Conservation (phyloP, 208 protist species). For the Trypanosoma lewisi region DNA sequence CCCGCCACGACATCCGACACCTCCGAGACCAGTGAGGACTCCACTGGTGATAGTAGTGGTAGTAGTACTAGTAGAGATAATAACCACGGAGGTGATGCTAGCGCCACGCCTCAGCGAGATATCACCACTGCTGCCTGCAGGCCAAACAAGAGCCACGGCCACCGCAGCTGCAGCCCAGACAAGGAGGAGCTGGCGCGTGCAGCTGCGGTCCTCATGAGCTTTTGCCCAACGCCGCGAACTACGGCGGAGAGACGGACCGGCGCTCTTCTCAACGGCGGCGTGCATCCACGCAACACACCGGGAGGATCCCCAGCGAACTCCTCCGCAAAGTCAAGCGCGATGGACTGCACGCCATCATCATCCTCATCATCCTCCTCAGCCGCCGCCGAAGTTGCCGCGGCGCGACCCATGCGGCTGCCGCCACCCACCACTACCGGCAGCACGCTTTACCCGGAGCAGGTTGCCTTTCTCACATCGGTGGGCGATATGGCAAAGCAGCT, state of each 20-base stretch:
- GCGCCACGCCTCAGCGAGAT: neutral
- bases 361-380: neutral
- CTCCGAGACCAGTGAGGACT: conserved; percentile 13
- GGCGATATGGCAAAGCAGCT: conserved; percentile 15
- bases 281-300: neutral
- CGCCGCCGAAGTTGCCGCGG: too few species aligned
- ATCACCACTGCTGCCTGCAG: neutral
- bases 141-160: neutral
- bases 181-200: conserved; percentile 3
- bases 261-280: neutral
- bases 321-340: neutral
- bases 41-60: conserved; percentile 21
- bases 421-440: neutral
- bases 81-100: neutral
- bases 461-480: conserved; percentile 12
- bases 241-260: neutral
- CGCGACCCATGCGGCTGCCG: too few species aligned
- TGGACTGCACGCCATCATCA: neutral
- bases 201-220: conserved; percentile 6
- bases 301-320: neutral
- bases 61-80: conserved; percentile 17
- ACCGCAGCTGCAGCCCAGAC: neutral
- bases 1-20: conserved; percentile 10
- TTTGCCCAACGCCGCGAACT: neutral
- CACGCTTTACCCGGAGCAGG: neutral